Conservation (phyloP, 2,329 filamentous ascomycete species). For the Alternaria rosae region DNA sequence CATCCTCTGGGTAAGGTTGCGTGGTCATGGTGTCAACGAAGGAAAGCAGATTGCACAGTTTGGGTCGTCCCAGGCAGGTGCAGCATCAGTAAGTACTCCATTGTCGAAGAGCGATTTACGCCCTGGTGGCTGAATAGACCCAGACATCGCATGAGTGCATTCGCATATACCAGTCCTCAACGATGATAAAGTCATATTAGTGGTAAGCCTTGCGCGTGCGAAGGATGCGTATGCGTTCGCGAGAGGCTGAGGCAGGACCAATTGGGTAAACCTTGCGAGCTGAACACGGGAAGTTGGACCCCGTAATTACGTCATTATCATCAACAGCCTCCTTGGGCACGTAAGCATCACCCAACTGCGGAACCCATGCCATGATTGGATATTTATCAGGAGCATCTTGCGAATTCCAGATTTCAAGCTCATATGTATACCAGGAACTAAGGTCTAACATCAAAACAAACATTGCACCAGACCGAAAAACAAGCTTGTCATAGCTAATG, state of each 20-base stretch:
- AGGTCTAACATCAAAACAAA: not conserved
- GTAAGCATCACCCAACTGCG: not conserved
- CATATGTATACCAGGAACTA: not conserved
- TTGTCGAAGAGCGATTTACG: not conserved
- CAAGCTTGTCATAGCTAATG: not conserved
- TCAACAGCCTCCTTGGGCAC: not conserved
- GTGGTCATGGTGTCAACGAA: not conserved
- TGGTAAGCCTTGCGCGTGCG: not conserved
- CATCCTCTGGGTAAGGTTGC: constrained; percentile 10
- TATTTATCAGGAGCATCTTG: not conserved
- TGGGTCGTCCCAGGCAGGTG: not conserved
- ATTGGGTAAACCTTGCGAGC: constrained; percentile 3
- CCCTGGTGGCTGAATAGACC: not conserved
- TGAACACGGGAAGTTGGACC: not conserved
- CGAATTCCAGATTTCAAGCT: not conserved
- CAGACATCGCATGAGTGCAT: not conserved
- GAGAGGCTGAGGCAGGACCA: not conserved
- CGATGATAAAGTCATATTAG: not conserved
- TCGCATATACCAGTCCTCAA: not conserved
- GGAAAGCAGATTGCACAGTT: not conserved
- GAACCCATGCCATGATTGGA: rapidly evolving
- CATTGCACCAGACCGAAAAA: not conserved
- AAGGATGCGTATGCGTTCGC: not conserved
- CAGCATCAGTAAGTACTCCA: not conserved
- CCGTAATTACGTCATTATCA: not conserved